A percentile compares a stretch with the other conserved stretches of the same genome.
phyloP scores from a whole-genome alignment of 2,329 filamentous ascomycete genomes.

The Madurella fahalii region DNA sequence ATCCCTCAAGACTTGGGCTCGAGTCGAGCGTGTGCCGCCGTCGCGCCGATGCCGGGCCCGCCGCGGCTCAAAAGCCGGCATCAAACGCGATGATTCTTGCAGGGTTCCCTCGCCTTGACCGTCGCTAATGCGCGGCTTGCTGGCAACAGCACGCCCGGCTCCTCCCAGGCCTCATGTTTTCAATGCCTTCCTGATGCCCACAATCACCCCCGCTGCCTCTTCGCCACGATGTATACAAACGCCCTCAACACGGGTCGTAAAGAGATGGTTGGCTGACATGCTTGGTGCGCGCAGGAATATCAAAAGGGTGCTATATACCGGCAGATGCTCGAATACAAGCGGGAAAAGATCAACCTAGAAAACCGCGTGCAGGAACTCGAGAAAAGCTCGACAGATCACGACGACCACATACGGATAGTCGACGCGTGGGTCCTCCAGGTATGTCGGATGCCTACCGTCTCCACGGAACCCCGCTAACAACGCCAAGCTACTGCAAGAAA shows the following conservation, averaged over 20 bases:
- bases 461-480: constrained; percentile 24
- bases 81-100: constrained; percentile 22
- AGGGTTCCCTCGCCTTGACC: constrained; percentile 29
- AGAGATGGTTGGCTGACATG: constrained; percentile 34
- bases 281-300: constrained; percentile 60
- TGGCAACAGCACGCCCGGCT: constrained; percentile 39
- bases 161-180: constrained; percentile 30
- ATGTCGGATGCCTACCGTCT: constrained; percentile 22
- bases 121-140: constrained; percentile 44
- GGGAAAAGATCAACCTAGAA: constrained; percentile 80
- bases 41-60: constrained; percentile 13
- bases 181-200: constrained; percentile 20
- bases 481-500: constrained; percentile 57
- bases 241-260: constrained; percentile 25
- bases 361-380: constrained; percentile 74
- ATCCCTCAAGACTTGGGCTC: constrained; percentile 3
- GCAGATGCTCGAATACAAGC: constrained; percentile 97
- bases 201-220: constrained; percentile 19
- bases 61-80: constrained; percentile 17
- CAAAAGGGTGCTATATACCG: constrained; percentile 96
- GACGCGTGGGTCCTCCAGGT: constrained; percentile 96
- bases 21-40: constrained; percentile 5
- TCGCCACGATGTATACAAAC: constrained; percentile 30
- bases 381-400: constrained; percentile 75
- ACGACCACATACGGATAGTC: constrained; percentile 86